These are phyloP conservation scores for Suillus paluster DNA, from an alignment of 768 basidiomycete species.

Conservation along the genomic window DNA sequence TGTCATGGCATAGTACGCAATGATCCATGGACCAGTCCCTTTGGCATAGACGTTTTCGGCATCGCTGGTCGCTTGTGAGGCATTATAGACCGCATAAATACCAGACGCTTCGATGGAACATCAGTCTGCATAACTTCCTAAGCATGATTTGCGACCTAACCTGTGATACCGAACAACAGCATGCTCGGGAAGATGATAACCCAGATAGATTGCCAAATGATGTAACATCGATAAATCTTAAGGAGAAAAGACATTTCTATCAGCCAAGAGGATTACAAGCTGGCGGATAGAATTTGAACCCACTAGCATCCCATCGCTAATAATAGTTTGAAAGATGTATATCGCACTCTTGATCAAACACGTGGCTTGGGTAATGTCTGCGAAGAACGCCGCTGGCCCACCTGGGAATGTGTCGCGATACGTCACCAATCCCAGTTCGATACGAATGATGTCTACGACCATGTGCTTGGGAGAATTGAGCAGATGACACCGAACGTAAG, in stretches of 20 bases:
- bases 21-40: conserved; percentile 12
- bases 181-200: conserved; percentile 12
- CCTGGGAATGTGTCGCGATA: conserved; percentile 23
- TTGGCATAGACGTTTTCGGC: neutral
- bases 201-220: conserved; percentile 15
- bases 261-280: neutral
- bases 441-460: conserved; percentile 15
- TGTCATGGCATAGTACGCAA: conserved; percentile 6
- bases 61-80: conserved; percentile 2
- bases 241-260: neutral
- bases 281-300: neutral
- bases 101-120: neutral
- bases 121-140: neutral
- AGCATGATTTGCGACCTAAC: neutral
- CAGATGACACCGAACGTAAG: neutral
- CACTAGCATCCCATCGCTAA: conserved; percentile 5
- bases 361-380: conserved; percentile 20
- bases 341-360: conserved; percentile 29
- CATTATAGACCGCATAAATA: neutral
- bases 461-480: neutral
- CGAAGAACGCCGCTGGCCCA: conserved; percentile 27
- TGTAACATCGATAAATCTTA: conserved; percentile 18
- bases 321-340: conserved; percentile 15
- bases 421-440: conserved; percentile 22
- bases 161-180: conserved; percentile 8